These are phyloP conservation scores for Apiospora sp. DNA, from an alignment of 2,329 filamentous ascomycete genomes.

Conservation along the genomic window DNA sequence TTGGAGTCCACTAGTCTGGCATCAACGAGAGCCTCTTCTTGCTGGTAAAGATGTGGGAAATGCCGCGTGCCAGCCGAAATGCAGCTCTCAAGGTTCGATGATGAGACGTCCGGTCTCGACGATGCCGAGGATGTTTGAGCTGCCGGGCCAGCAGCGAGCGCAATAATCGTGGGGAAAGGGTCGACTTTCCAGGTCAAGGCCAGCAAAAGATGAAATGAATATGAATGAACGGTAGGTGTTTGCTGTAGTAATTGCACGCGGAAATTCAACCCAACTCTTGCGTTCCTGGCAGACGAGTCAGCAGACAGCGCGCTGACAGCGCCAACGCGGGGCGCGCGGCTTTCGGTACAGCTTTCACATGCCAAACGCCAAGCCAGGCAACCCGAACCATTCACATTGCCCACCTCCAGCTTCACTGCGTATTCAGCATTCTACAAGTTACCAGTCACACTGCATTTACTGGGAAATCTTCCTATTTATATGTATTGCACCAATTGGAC, in stretches of 20 bases:
- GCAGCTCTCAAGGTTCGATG: background rate
- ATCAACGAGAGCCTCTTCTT: background rate
- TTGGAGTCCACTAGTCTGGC: background rate
- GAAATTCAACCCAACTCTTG: constrained; percentile 1
- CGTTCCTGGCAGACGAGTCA: background rate
- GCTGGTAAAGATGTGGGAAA: background rate
- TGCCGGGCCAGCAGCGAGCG: background rate
- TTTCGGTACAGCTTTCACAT: constrained; percentile 18
- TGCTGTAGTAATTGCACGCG: constrained; percentile 4
- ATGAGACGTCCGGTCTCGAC: background rate
- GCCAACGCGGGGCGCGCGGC: constrained; percentile 4
- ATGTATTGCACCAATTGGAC: background rate
- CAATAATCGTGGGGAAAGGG: background rate
- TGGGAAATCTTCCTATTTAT: background rate
- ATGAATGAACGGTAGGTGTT: constrained; percentile 36
- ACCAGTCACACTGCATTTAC: background rate
- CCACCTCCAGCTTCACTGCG: background rate
- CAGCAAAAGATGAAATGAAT: background rate
- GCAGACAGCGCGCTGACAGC: constrained; percentile 9
- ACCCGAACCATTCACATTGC: background rate
- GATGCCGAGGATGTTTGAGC: background rate
- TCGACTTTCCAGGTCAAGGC: background rate
- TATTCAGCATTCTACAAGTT: background rate
- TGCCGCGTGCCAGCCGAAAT: background rate
- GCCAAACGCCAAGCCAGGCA: background rate